These are phyloP conservation scores for Crithidia expoeki DNA, from an alignment of 208 protist species.

Conservation along the genomic window DNA sequence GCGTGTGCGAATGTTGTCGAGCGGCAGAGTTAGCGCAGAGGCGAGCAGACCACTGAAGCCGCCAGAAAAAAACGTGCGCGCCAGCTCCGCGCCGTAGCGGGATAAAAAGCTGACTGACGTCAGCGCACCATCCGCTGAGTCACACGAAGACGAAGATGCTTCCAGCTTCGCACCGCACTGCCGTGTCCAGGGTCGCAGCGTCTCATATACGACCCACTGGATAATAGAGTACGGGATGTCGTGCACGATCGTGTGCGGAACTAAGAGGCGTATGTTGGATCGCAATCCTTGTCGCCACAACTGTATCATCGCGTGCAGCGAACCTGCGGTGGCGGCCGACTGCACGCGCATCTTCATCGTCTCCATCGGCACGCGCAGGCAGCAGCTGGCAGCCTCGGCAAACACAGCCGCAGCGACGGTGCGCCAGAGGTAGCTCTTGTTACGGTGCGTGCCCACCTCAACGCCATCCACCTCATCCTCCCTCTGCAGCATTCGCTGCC, in stretches of 20 bases:
- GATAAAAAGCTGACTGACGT: slow-evolving; percentile 11
- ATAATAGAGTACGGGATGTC: slow-evolving; percentile 83
- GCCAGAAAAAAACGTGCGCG: slow-evolving; percentile 67
- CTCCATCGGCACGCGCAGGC: slow-evolving; percentile 85
- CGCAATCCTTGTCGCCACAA: slow-evolving; percentile 47
- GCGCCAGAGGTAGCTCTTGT: slow-evolving; percentile 31
- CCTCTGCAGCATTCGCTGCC: slow-evolving; percentile 26
- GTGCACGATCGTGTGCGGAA: slow-evolving; percentile 78
- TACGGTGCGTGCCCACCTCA: not conserved
- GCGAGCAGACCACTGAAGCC: slow-evolving; percentile 79
- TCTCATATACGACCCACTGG: slow-evolving; percentile 84
- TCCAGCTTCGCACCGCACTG: slow-evolving; percentile 18
- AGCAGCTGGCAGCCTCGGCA: slow-evolving; percentile 64
- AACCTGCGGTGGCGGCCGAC: slow-evolving; percentile 48
- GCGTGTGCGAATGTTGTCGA: slow-evolving; percentile 82
- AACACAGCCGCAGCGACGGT: slow-evolving; percentile 50
- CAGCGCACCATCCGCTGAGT: not conserved
- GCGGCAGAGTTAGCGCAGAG: slow-evolving; percentile 65
- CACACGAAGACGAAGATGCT: not conserved
- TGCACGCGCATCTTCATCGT: slow-evolving; percentile 87
- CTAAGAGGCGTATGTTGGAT: slow-evolving; percentile 46
- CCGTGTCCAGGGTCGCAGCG: slow-evolving; percentile 62
- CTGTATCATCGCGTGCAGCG: slow-evolving; percentile 48
- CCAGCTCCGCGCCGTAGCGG: slow-evolving; percentile 41
- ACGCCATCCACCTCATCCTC: not conserved